Base-by-base conservation (phyloP, 2,329 filamentous ascomycete genomes). In the Talaromyces sp. region DNA sequence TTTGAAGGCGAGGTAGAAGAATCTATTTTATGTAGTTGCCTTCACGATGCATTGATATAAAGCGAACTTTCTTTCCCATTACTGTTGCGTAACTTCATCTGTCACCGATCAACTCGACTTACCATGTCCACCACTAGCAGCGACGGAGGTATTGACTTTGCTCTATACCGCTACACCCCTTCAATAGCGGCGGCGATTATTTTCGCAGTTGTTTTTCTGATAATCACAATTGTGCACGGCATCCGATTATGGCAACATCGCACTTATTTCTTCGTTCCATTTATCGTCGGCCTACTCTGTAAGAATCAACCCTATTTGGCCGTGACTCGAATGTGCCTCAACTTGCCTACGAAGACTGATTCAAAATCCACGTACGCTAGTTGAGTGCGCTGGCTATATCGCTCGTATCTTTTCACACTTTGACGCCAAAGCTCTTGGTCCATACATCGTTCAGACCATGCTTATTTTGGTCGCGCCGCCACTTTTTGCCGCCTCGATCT, bases 401-500 rank as follows among this genome's bases (percentile, higher is more conserved):
- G 68, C 64, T 41, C 67, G 69, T 7, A 65, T 67, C 17, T 62
- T 67, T 54, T 67, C 68, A 4, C 69, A 72, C 46, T 68, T 62
- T 31, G 60, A 72, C 60, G 65, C 63, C 21, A 55, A 50, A 7
- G 65, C 65, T 0, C 64, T 71, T 6, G 65, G 63, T 3, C 68
- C 69, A 21, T 71, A 70, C 46, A 68, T 70, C 32, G 63, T 69
- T 4, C 70, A 73, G 56, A 68, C 67, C 10, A 63, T 71, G 57
- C 64, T 73, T 3, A 65, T 72, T 27, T 68, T 72, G 27, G 64
- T 78, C 9, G 73, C 70, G 0, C 75, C 75, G 0, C 67, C 71
- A 5, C 64, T 78, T 0, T 75, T 73, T 54, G 75, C 75, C 13
- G 71, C 71, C 1, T 68, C 67, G 0, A 67, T 74, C 14, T 74